phyloP scores from a whole-genome alignment of 2,329 filamentous ascomycete genomes.

The Xylaria polymorpha region DNA sequence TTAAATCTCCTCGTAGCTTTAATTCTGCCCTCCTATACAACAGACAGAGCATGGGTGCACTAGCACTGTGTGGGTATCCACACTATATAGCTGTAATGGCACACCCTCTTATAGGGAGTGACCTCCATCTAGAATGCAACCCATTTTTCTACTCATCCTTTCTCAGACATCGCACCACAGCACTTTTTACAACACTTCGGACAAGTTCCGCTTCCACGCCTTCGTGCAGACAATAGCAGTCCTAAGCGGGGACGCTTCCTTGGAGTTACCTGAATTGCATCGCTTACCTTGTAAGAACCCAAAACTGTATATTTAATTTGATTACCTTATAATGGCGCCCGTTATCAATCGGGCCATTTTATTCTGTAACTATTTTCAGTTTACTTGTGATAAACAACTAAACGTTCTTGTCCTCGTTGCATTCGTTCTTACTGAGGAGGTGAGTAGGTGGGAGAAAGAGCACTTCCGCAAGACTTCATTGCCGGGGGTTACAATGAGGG shows the following conservation, averaged over 20 bases:
- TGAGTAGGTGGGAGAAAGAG: neutral
- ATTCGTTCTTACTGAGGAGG: neutral
- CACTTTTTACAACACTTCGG: no score
- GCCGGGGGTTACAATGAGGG: neutral
- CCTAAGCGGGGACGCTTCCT: neutral
- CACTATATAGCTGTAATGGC: no score
- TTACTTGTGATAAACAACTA: neutral
- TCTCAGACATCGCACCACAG: no score
- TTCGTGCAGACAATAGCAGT: no score
- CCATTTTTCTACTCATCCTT: no score
- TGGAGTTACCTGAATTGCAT: slow-evolving; percentile 6
- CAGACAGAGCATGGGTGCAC: no score
- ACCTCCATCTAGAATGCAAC: no score
- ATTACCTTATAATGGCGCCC: neutral
- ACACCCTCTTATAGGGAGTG: no score
- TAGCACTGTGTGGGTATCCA: no score
- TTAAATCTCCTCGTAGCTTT: no score
- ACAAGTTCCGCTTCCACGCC: no score
- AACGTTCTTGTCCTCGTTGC: neutral
- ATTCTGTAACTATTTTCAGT: neutral
- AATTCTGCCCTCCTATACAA: no score
- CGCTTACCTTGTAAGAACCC: slow-evolving; percentile 18
- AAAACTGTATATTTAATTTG: neutral
- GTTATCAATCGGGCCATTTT: neutral
- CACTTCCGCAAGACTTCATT: neutral